Conservation (phyloP, 2,329 filamentous ascomycete species). For the Cercospora sojina region DNA sequence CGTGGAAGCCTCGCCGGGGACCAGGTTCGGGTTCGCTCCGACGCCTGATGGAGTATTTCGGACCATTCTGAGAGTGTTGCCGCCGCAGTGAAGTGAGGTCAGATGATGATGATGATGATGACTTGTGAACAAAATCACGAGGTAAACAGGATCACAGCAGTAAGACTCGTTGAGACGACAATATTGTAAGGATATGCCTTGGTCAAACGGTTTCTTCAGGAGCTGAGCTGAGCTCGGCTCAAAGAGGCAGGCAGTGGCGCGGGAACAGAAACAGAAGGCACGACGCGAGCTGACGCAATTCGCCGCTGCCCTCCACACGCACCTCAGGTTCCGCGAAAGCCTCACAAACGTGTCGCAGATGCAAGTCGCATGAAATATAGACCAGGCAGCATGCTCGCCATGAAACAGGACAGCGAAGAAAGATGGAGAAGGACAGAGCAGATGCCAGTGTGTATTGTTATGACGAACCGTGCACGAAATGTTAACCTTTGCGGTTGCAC, state of each 20-base stretch:
- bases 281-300: not conserved
- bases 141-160: not conserved
- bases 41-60: constrained; percentile 19
- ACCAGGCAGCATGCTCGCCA: not conserved
- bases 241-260: not conserved
- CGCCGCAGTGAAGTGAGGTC: not conserved
- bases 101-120: not conserved
- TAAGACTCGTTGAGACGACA: not conserved
- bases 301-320: not conserved
- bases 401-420: not conserved
- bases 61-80: constrained; percentile 19
- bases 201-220: not conserved
- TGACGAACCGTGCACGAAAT: not conserved
- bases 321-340: not conserved
- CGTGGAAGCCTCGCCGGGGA: constrained; percentile 12
- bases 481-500: not conserved
- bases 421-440: not conserved
- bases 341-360: not conserved
- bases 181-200: not conserved
- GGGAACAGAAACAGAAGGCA: not conserved
- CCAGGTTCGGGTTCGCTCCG: constrained; percentile 20
- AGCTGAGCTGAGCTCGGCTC: not conserved
- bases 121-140: not conserved
- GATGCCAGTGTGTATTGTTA: not conserved
- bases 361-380: not conserved